Evolutionary conservation across 345 rosid species (phyloP).

Genomic region (Pistacia vera): DNA sequence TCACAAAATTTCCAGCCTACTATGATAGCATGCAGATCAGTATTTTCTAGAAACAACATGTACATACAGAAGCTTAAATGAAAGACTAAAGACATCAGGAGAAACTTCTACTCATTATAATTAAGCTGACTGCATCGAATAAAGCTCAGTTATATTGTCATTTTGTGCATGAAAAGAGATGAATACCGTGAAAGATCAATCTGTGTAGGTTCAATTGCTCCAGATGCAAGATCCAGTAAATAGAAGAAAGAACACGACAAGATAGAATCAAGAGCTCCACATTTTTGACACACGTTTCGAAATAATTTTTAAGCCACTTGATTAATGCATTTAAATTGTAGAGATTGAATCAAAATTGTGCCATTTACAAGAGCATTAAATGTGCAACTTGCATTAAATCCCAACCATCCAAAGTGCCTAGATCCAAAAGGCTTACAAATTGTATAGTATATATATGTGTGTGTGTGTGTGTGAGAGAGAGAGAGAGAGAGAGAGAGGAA

Average conservation of each 20-base stretch:
- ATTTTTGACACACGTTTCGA: too few species aligned
- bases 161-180: not conserved
- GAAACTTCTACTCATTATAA: not conserved
- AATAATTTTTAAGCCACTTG: too few species aligned
- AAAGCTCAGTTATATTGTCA: not conserved
- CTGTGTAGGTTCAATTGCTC: not conserved
- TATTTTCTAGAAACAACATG: conserved; percentile 25
- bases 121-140: not conserved
- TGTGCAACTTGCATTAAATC: too few species aligned
- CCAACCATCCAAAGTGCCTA: too few species aligned
- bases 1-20: conserved; percentile 99
- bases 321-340: too few species aligned
- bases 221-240: not conserved
- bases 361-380: too few species aligned
- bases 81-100: not conserved
- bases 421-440: too few species aligned
- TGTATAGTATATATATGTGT: too few species aligned
- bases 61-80: conserved; percentile 6
- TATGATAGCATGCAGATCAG: conserved; percentile 40
- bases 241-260: not conserved
- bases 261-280: not conserved
- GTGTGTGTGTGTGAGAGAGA: too few species aligned
- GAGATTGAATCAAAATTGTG: too few species aligned
- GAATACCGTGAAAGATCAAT: conserved; percentile 1
- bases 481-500: not conserved